Percentiles rank a stretch among this genome's conserved stretches.
Conservation (phyloP, 352 stramenopile genomes). For the Halophytophthora batemanensis region DNA sequence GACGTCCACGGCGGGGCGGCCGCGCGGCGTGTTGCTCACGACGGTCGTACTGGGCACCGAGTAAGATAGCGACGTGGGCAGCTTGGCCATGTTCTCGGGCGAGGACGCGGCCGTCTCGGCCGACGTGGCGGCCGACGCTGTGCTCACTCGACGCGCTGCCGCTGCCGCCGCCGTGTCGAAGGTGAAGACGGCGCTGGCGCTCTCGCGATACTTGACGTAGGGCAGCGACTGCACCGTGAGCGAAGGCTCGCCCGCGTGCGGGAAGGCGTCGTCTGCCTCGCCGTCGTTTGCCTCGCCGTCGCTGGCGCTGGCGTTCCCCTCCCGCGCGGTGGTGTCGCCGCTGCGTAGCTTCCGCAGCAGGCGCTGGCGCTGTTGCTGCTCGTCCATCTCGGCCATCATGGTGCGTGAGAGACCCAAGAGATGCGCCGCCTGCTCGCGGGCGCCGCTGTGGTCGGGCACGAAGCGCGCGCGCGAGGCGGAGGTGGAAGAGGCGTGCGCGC, state of each 20-base stretch:
- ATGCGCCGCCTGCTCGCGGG: slow-evolving; percentile 18
- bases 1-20: slow-evolving; percentile 71
- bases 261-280: slow-evolving; percentile 3
- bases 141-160: slow-evolving; percentile 41
- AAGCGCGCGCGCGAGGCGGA: background rate
- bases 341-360: slow-evolving; percentile 6
- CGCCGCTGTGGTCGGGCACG: slow-evolving; percentile 7
- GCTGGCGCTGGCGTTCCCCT: slow-evolving; percentile 11
- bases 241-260: slow-evolving; percentile 1
- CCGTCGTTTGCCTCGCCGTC: slow-evolving; percentile 20
- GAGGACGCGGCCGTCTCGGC: slow-evolving; percentile 34
- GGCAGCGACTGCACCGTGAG: slow-evolving; percentile 64
- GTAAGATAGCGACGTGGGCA: slow-evolving; percentile 64
- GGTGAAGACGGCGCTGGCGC: slow-evolving; percentile 49
- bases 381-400: slow-evolving; percentile 30
- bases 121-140: slow-evolving; percentile 35
- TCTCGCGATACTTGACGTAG: slow-evolving; percentile 63
- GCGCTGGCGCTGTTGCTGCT: slow-evolving; percentile 2
- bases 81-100: slow-evolving; percentile 31
- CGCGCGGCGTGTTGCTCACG: slow-evolving; percentile 63
- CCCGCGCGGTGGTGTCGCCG: slow-evolving; percentile 4
- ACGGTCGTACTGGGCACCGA: slow-evolving; percentile 59
- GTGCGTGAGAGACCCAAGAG: slow-evolving; percentile 19
- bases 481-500: slow-evolving; percentile 10
- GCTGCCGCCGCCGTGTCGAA: slow-evolving; percentile 33